These are phyloP conservation scores for Lolium multiflorum DNA, from an alignment of 176 grass and related monocot genomes.

Conservation along the genomic window DNA sequence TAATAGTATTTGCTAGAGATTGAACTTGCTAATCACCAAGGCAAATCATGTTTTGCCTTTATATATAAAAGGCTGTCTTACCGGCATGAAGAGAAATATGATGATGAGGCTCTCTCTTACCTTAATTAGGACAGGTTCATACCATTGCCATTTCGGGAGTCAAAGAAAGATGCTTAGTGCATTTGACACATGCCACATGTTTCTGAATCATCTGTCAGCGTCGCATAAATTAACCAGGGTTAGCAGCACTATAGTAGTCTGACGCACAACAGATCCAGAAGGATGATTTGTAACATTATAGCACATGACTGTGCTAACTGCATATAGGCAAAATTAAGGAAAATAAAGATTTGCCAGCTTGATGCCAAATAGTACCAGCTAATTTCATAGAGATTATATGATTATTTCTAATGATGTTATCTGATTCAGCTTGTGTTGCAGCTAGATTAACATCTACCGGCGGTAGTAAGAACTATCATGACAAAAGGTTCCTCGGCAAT, in stretches of 20 bases:
- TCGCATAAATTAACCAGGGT: neutral
- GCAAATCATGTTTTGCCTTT: neutral
- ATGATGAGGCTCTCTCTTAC: neutral
- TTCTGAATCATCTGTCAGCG: neutral
- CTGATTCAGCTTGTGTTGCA: too few relatives aligned
- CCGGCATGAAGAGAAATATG: too few relatives aligned
- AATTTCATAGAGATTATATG: too few relatives aligned
- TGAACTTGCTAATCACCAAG: neutral
- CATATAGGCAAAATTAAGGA: slow-evolving; percentile 5
- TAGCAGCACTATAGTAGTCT: neutral
- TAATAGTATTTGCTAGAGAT: neutral
- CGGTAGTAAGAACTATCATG: too few relatives aligned
- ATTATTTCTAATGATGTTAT: too few relatives aligned
- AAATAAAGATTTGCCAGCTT: too few relatives aligned
- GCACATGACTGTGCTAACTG: neutral
- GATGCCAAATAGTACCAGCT: too few relatives aligned
- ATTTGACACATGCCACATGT: neutral
- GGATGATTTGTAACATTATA: neutral
- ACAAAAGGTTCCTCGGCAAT: neutral
- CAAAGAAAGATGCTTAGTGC: slow-evolving; percentile 7
- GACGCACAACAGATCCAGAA: neutral
- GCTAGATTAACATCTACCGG: too few relatives aligned
- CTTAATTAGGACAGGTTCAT: slow-evolving; percentile 26
- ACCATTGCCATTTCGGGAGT: neutral
- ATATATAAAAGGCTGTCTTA: neutral